A percentile compares a stretch with the other conserved stretches of the same genome.
These are phyloP conservation scores for Pisolithus thermaeus DNA, from an alignment of 1,284 basidiomycete genomes.

Conservation along the genomic window DNA sequence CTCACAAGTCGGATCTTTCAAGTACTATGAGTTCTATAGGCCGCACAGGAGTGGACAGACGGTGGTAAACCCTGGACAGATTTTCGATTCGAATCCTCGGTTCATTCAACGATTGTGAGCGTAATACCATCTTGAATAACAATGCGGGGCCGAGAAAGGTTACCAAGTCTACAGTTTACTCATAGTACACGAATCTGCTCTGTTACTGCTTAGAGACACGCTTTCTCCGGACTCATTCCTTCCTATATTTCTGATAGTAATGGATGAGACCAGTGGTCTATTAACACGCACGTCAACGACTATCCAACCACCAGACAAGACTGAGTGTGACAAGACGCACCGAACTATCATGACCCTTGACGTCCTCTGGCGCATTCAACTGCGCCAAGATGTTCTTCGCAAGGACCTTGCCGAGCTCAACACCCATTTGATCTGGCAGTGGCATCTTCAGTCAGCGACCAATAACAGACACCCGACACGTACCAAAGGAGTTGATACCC, in stretches of 20 bases:
- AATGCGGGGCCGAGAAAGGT: too few species aligned
- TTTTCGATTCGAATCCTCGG: too few species aligned
- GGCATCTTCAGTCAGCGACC: constrained; percentile 7
- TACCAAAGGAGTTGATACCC: constrained; percentile 97
- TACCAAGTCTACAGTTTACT: too few species aligned
- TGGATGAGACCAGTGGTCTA: constrained; percentile 92
- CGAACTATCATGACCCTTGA: constrained; percentile 88
- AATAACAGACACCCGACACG: constrained; percentile 12
- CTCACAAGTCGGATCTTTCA: too few species aligned
- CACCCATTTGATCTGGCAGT: constrained; percentile 80
- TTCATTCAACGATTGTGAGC: too few species aligned
- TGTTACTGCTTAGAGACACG: background rate
- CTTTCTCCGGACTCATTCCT: constrained; percentile 44
- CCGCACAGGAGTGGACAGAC: too few species aligned
- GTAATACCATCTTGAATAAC: too few species aligned
- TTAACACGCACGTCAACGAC: constrained; percentile 11
- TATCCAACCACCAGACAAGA: background rate
- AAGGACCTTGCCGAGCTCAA: constrained; percentile 94
- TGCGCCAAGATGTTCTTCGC: constrained; percentile 94
- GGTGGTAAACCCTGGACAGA: too few species aligned
- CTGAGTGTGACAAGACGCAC: constrained; percentile 41
- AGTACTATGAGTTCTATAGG: too few species aligned
- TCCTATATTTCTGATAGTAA: constrained; percentile 85
- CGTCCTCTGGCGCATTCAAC: constrained; percentile 76
- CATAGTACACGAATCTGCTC: background rate